These are phyloP conservation scores for carrot (Daucus carota) DNA, from an alignment of 129 eudicot species.

Conservation along the genomic window DH1_v3.0 NC_030385.2:44500001-44500500, in stretches of 20 bases:
- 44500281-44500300: no score
- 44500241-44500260: no score
- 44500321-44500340: no score
- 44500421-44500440: constrained; percentile 83
- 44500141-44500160: constrained; percentile 89
- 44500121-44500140: constrained; percentile 95
- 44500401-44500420: constrained; percentile 99
- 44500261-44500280: no score
- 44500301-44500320: no score
- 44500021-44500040: constrained; percentile 79
- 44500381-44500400: constrained; percentile 90
- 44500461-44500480: constrained; percentile 95
- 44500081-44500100: constrained; percentile 97
- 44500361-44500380: no score
- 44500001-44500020: constrained; percentile 85
- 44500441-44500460: constrained; percentile 81
- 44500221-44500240: no score
- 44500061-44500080: constrained; percentile 96
- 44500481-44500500: constrained; percentile 63
- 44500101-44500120: constrained; percentile 94
- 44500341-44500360: no score
- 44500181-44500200: constrained; percentile 25
- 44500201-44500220: not conserved
- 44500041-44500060: constrained; percentile 85
- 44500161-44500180: constrained; percentile 94